phyloP scores from a whole-genome alignment of 495 filamentous ascomycete genomes.

The Aspergillus sparsus region DNA sequence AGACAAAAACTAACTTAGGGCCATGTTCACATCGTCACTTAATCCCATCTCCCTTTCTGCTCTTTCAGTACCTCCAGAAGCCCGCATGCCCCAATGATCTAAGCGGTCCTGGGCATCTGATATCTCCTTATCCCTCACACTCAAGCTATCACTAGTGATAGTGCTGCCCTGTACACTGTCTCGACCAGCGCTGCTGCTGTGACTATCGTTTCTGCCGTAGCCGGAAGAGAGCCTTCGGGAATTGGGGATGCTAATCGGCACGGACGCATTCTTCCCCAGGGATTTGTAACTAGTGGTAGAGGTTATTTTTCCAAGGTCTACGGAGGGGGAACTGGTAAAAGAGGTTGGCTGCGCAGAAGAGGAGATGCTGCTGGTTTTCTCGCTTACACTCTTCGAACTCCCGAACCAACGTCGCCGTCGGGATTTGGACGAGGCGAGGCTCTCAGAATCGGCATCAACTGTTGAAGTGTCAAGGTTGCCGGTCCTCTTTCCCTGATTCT shows the following conservation, averaged over 20 bases:
- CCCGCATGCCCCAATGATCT: constrained; percentile 45
- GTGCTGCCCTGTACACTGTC: constrained; percentile 38
- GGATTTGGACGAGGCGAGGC: constrained; percentile 34
- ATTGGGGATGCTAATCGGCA: constrained; percentile 38
- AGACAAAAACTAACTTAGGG: constrained; percentile 44
- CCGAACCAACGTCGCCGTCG: constrained; percentile 49
- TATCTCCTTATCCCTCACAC: constrained; percentile 49
- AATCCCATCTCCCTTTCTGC: constrained; percentile 49
- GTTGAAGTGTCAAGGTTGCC: constrained; percentile 25
- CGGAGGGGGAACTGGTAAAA: constrained; percentile 28
- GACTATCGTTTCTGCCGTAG: constrained; percentile 22
- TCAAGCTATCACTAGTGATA: constrained; percentile 45
- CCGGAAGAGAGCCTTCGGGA: constrained; percentile 30
- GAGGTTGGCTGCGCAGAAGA: constrained; percentile 20
- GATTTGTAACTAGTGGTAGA: constrained; percentile 24
- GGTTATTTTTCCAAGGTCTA: constrained; percentile 30
- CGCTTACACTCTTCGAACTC: constrained; percentile 39
- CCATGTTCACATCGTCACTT: constrained; percentile 57
- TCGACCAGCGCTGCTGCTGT: constrained; percentile 33
- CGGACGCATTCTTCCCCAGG: constrained; percentile 27
- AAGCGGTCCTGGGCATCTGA: constrained; percentile 51
- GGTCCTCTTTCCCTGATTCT: constrained; percentile 21
- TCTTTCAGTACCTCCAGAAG: constrained; percentile 44
- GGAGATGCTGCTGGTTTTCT: constrained; percentile 30
- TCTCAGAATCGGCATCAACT: constrained; percentile 34